Percentiles rank a stretch among this genome's conserved stretches.
Evolutionary conservation across 192 early-diverging fungal genomes (phyloP).

Genomic region (Coemansia biformis): DNA sequence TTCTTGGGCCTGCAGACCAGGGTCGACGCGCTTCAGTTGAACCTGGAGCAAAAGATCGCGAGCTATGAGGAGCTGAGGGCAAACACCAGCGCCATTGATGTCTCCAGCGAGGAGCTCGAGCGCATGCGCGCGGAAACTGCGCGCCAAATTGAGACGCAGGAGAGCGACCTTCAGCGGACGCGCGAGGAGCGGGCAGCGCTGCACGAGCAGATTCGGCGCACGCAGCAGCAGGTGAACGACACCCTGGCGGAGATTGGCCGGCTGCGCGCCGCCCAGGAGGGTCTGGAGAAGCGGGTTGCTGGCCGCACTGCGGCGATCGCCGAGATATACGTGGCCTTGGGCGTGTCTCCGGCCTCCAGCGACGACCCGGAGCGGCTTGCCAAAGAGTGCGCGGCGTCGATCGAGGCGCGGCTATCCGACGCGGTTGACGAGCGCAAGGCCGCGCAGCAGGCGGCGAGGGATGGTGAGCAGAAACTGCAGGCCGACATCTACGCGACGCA

Average conservation of each 20-base stretch:
- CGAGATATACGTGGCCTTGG: slow-evolving; percentile 12
- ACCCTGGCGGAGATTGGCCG: slow-evolving; percentile 27
- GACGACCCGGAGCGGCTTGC: slow-evolving; percentile 17
- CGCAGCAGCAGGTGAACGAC: slow-evolving; percentile 15
- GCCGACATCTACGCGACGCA: slow-evolving; percentile 26
- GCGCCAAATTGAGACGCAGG: slow-evolving; percentile 36
- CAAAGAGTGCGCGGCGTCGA: slow-evolving; percentile 9
- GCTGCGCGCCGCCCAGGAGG: slow-evolving; percentile 28
- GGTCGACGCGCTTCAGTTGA: slow-evolving; percentile 43
- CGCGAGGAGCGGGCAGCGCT: slow-evolving; percentile 18
- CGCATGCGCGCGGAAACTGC: slow-evolving; percentile 49
- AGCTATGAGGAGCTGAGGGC: slow-evolving; percentile 48
- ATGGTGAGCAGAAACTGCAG: slow-evolving; percentile 22
- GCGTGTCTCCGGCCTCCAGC: slow-evolving; percentile 2
- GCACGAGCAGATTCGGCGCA: slow-evolving; percentile 11
- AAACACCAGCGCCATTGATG: slow-evolving; percentile 33
- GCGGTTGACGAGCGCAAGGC: slow-evolving; percentile 48
- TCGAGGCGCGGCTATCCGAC: slow-evolving; percentile 37
- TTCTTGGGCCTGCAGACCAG: slow-evolving; percentile 33
- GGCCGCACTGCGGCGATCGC: slow-evolving; percentile 16
- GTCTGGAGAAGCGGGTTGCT: slow-evolving; percentile 24
- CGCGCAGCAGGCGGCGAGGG: slow-evolving; percentile 10
- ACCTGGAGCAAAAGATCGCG: slow-evolving; percentile 25
- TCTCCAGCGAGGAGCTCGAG: slow-evolving; percentile 59
- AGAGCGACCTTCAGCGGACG: slow-evolving; percentile 20